A percentile compares a stretch with the other conserved stretches of the same genome.
These are phyloP conservation scores for Berkeleyomyces basicola DNA, from an alignment of 2,329 filamentous ascomycete genomes.

Conservation along the genomic window DNA sequence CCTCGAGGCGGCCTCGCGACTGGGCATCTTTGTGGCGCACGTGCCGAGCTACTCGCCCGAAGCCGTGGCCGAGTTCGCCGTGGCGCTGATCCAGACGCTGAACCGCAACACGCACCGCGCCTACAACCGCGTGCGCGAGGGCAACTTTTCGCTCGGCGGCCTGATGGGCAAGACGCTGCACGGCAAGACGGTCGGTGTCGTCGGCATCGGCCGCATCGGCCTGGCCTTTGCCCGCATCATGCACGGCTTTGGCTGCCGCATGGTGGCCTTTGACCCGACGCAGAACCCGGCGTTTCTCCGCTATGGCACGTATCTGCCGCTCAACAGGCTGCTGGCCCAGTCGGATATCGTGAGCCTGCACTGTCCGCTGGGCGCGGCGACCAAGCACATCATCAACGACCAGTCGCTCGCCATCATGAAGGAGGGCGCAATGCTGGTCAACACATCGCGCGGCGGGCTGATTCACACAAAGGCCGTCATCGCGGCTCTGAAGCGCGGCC, in stretches of 20 bases:
- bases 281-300: constrained; percentile 31
- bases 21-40: constrained; percentile 45
- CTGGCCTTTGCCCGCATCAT: constrained; percentile 44
- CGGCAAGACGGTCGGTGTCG: constrained; percentile 49
- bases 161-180: constrained; percentile 43
- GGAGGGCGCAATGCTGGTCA: constrained; percentile 42
- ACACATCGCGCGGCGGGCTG: constrained; percentile 51
- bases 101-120: constrained; percentile 52
- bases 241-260: constrained; percentile 44
- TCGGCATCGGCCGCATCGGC: constrained; percentile 51
- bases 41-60: constrained; percentile 54
- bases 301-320: constrained; percentile 34
- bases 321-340: constrained; percentile 36
- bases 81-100: constrained; percentile 50
- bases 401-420: constrained; percentile 39
- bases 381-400: constrained; percentile 43
- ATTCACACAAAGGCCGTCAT: constrained; percentile 45
- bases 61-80: constrained; percentile 52
- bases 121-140: constrained; percentile 51
- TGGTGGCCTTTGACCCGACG: constrained; percentile 46
- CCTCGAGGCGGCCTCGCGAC: constrained; percentile 34
- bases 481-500: constrained; percentile 40
- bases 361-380: constrained; percentile 45
- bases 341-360: constrained; percentile 49
- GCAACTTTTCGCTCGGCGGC: constrained; percentile 50